Base-by-base conservation (phyloP, 2,329 filamentous ascomycete species). In the Exserohilum turcica region DNA sequence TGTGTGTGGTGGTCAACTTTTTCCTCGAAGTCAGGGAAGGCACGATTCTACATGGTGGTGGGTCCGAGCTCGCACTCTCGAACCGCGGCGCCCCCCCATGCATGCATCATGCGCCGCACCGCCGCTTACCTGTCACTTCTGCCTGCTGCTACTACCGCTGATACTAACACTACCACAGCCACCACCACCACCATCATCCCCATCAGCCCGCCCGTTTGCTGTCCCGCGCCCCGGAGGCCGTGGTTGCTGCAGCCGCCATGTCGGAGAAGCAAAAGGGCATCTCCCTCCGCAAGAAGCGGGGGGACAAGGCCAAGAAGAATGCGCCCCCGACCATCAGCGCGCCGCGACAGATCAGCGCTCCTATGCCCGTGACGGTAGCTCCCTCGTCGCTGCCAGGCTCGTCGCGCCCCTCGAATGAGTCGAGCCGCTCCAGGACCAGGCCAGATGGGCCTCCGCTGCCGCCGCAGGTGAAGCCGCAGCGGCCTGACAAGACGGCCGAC, bases 231-330 rank as follows among this genome's bases (percentile, higher is more conserved):
- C 32, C 48, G 0, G 7, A 10, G 45, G 12, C 43, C 24, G 18
- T 29, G 21, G 6, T 42, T 48, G 55, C 54, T 61, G 52, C 58
- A 53, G 58, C 52, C 61, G 66, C 51, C 43, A 76, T 83, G 77
- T 82, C 83, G 64, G 77, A 78, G 21, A 74, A 77, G 65, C 76
- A 74, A 51, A 80, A 80, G 66, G 83, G 83, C 43, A 80, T 87
- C 61, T 87, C 85, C 48, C 79, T 87, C 60, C 82, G 85, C 68
- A 86, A 85, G 76, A 87, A 87, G 76, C 79, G 80, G 61, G 79
- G 72, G 68, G 67, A 78, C 76, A 69, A 79, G 77, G 67, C 80
- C 40, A 83, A 83, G 44, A 83, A 83, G 64, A 85, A 85, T 73
- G 66, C 53, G 16, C 59, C 64, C 36, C 61, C 64, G 12, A 59